Evolutionary conservation across 257 asterid genomes (phyloP).

Genomic region (Lycium barbarum): DNA sequence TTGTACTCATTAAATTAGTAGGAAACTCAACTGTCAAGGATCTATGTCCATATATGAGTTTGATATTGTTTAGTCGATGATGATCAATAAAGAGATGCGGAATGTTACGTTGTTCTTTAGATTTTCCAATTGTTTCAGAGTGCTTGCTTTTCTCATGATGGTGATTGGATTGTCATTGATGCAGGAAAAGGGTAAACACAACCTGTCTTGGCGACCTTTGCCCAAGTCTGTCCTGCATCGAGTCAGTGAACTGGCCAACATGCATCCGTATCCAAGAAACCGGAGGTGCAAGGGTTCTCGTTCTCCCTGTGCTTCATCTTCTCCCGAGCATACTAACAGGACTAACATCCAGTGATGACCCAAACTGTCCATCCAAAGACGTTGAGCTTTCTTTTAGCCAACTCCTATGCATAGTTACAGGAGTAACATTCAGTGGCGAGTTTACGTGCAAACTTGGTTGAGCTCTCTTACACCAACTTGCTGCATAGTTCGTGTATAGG

Average conservation of each 20-base stretch:
- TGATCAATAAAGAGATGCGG: background rate
- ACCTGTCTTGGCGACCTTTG: slow-evolving; percentile 88
- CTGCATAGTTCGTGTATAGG: slow-evolving; percentile 25
- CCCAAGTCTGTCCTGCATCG: slow-evolving; percentile 78
- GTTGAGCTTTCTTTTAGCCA: slow-evolving; percentile 1
- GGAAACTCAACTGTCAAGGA: background rate
- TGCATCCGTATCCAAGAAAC: slow-evolving; percentile 85
- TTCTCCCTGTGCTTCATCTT: slow-evolving; percentile 42
- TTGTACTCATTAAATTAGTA: background rate
- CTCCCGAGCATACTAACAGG: background rate
- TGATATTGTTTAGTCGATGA: background rate
- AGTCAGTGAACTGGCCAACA: slow-evolving; percentile 71
- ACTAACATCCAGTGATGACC: slow-evolving; percentile 20
- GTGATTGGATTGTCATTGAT: slow-evolving; percentile 17
- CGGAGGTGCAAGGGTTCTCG: slow-evolving; percentile 50
- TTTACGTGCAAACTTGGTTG: slow-evolving; percentile 11
- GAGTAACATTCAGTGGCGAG: slow-evolving; percentile 7
- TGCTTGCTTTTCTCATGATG: slow-evolving; percentile 7
- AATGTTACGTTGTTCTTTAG: background rate
- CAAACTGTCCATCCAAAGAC: slow-evolving; percentile 1
- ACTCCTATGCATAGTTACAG: slow-evolving; percentile 25
- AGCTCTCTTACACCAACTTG: slow-evolving; percentile 25
- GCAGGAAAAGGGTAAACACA: slow-evolving; percentile 83
- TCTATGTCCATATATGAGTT: background rate
- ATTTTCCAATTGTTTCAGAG: background rate